Evolutionary conservation across 495 filamentous ascomycete genomes (phyloP).

Genomic region (Neurospora sp.): DNA sequence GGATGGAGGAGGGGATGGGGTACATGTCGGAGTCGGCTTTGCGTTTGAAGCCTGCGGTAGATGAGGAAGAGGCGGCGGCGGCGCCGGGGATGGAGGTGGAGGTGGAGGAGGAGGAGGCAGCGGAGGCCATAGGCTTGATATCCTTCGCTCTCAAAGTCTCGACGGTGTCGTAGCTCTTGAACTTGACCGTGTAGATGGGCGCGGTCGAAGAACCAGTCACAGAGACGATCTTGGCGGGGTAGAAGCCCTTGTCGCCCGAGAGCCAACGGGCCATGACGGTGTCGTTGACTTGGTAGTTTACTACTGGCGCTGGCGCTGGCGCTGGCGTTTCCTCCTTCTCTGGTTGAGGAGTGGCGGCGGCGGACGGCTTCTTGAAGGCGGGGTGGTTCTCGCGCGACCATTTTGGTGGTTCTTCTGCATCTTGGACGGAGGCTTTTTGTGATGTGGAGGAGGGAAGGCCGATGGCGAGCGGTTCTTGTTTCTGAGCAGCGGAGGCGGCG

Average conservation of each 20-base stretch:
- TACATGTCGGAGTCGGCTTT: constrained; percentile 17
- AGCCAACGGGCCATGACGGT: constrained; percentile 82
- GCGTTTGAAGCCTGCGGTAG: constrained; percentile 13
- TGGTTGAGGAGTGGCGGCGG: constrained; percentile 21
- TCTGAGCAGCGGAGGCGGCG: constrained; percentile 37
- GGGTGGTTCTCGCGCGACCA: constrained; percentile 67
- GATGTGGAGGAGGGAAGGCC: neutral
- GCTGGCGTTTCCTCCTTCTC: constrained; percentile 40
- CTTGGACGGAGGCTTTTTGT: constrained; percentile 23
- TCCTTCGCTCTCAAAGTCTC: constrained; percentile 80
- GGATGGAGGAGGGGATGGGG: constrained; percentile 10
- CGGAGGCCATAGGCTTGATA: constrained; percentile 62
- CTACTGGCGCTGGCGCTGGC: constrained; percentile 28
- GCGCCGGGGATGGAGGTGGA: constrained; percentile 50
- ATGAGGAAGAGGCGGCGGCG: constrained; percentile 37
- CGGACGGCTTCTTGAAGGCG: constrained; percentile 48
- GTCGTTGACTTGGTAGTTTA: constrained; percentile 73
- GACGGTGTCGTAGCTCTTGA: constrained; percentile 79
- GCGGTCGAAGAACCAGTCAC: constrained; percentile 82
- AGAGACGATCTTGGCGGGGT: constrained; percentile 84
- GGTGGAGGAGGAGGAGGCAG: constrained; percentile 34
- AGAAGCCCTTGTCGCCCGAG: constrained; percentile 81
- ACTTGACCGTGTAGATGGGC: constrained; percentile 88
- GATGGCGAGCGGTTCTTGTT: constrained; percentile 24
- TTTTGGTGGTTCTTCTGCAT: constrained; percentile 36